These are phyloP conservation scores for Hypoxylon rubiginosum DNA, from an alignment of 2,329 filamentous ascomycete species.

Conservation along the genomic window DNA sequence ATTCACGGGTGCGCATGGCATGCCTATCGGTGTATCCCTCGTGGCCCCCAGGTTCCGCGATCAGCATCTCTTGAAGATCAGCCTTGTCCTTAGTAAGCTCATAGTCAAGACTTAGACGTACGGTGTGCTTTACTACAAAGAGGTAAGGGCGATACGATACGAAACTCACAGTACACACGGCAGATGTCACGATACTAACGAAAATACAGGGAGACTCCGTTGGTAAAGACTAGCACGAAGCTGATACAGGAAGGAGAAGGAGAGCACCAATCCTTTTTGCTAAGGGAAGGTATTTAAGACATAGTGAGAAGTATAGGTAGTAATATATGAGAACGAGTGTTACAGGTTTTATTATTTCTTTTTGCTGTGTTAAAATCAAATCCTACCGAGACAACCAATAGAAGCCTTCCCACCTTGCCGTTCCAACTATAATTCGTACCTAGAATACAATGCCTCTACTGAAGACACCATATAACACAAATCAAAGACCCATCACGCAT, in stretches of 20 bases:
- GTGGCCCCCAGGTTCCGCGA: slow-evolving; percentile 1
- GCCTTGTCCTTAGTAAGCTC: too few species aligned
- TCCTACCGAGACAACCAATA: not conserved
- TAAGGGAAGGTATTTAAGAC: too few species aligned
- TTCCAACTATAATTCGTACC: not conserved
- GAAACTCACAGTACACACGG: too few species aligned
- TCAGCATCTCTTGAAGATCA: slow-evolving; percentile 40
- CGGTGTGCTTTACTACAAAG: too few species aligned
- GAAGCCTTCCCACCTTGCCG: not conserved
- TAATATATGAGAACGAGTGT: not conserved
- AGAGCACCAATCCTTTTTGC: too few species aligned
- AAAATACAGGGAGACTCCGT: too few species aligned
- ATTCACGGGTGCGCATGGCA: not conserved
- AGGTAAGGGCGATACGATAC: too few species aligned
- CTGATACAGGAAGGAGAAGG: too few species aligned
- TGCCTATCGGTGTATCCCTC: slow-evolving; percentile 10
- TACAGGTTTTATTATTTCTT: not conserved
- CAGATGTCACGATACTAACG: too few species aligned
- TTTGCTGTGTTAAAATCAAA: not conserved
- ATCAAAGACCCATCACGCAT: not conserved
- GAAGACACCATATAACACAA: not conserved
- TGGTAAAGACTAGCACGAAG: too few species aligned
- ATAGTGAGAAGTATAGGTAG: not conserved
- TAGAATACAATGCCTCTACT: not conserved
- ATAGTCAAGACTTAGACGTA: too few species aligned